Evolutionary conservation across 768 basidiomycete species (phyloP).

Genomic region (Tremella mesenterica): DNA sequence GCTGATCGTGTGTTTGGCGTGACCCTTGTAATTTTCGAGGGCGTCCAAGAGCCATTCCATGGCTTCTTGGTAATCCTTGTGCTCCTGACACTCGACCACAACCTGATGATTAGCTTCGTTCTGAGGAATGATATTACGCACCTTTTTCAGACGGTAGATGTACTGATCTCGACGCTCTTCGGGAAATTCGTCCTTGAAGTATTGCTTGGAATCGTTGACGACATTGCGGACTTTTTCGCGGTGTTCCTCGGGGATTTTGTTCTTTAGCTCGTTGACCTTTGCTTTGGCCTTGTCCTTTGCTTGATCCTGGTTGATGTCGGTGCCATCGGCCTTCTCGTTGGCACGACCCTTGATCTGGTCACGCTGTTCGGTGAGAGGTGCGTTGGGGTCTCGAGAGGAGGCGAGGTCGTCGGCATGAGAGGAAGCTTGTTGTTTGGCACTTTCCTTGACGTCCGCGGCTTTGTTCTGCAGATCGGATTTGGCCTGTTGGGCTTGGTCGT

Average conservation of each 20-base stretch:
- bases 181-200: slow-evolving; percentile 77
- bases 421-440: slow-evolving; percentile 27
- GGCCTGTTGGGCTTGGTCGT: slow-evolving; percentile 39
- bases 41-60: slow-evolving; percentile 48
- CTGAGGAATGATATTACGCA: slow-evolving; percentile 28
- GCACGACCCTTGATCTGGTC: slow-evolving; percentile 36
- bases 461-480: slow-evolving; percentile 35
- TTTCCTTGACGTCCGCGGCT: slow-evolving; percentile 24
- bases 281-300: slow-evolving; percentile 30
- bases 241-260: slow-evolving; percentile 62
- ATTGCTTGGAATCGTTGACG: slow-evolving; percentile 56
- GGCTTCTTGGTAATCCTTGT: slow-evolving; percentile 74
- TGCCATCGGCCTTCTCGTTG: slow-evolving; percentile 35
- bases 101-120: slow-evolving; percentile 16
- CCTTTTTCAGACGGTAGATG: slow-evolving; percentile 89
- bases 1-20: slow-evolving; percentile 49
- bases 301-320: slow-evolving; percentile 25
- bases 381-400: slow-evolving; percentile 38
- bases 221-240: slow-evolving; percentile 54
- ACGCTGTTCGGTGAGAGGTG: slow-evolving; percentile 31
- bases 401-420: slow-evolving; percentile 38
- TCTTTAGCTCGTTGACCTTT: slow-evolving; percentile 47
- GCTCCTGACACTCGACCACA: slow-evolving; percentile 84
- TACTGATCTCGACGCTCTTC: slow-evolving; percentile 83
- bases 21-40: slow-evolving; percentile 47